Base-by-base conservation (phyloP, 2,329 filamentous ascomycete species). In the Phialophora tarda region DNA sequence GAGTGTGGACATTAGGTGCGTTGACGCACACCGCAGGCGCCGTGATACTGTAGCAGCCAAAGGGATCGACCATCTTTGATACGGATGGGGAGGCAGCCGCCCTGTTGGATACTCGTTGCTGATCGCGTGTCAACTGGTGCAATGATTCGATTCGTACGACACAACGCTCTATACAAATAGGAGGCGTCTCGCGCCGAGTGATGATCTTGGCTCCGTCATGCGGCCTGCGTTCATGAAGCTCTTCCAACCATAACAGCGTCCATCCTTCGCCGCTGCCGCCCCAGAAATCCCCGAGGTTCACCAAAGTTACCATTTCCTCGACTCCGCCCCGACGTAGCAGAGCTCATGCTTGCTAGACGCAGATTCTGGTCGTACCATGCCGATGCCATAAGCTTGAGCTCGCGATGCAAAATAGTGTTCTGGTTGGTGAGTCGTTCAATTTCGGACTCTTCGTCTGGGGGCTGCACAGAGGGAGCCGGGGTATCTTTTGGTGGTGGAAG, bases 301-400 rank as follows among this genome's bases (percentile, higher is more conserved):
- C 77, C 76, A 50, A 65, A 67, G 55, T 71, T 72, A 64, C 71
- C 70, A 62, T 78, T 74, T 24, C 79, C 76, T 66, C 80, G 78
- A 64, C 78, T 76, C 34, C 79, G 77, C 53, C 79, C 67, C 53
- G 73, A 57, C 74, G 77, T 67, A 28, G 60, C 67, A 28, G 79
- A 75, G 69, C 80, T 82, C 69, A 77, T 78, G 63, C 78, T 81
- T 59, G 81, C 79, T 62, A 81, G 74, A 24, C 80, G 78, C 61
- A 78, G 77, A 63, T 82, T 80, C 54, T 82, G 76, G 59, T 82
- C 78, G 67, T 80, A 81, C 81, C 81, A 82, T 10, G 81, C 80
- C 6, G 80, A 81, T 63, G 77, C 78, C 61, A 82, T 78, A 50
- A 82, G 77, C 48, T 75, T 74, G 30, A 82, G 76, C 69, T 82